Evolutionary conservation across 176 grass and related monocot species (phyloP).

Genomic region (Metroxylon sagu): DNA sequence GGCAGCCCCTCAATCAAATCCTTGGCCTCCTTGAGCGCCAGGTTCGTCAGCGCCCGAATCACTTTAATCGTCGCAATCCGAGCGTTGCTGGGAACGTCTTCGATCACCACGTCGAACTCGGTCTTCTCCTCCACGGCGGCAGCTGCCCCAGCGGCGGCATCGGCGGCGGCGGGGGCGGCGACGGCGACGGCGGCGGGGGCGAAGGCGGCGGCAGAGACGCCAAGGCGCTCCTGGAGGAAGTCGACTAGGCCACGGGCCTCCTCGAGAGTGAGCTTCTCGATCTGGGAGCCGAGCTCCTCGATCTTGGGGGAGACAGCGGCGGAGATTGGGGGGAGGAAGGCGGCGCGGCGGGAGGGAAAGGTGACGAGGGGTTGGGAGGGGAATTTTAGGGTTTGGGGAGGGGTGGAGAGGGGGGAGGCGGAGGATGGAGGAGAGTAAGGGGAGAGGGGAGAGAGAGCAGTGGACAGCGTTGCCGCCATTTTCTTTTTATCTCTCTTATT

Average conservation of each 20-base stretch:
- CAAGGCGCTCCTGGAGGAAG: conserved; percentile 12
- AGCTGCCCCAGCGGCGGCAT: not conserved
- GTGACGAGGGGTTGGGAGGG: conserved; percentile 23
- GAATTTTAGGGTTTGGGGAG: not conserved
- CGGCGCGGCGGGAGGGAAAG: not conserved
- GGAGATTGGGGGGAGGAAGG: not conserved
- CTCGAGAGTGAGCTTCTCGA: conserved; percentile 2
- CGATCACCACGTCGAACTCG: conserved; percentile 19
- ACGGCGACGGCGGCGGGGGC: not conserved
- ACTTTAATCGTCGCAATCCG: conserved; percentile 20
- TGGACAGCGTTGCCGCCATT: not conserved
- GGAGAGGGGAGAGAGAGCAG: conserved; percentile 43
- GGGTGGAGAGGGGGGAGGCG: conserved; percentile 23
- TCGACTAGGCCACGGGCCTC: conserved; percentile 13
- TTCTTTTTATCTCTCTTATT: no score
- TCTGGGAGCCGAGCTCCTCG: not conserved
- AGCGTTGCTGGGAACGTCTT: conserved; percentile 12
- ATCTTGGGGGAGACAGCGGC: conserved; percentile 1
- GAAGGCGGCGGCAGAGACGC: conserved; percentile 10
- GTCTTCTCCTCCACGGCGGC: conserved; percentile 18
- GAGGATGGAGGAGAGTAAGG: conserved; percentile 48
- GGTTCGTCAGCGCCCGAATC: conserved; percentile 14
- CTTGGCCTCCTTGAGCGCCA: conserved; percentile 21
- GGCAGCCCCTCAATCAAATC: conserved; percentile 16
- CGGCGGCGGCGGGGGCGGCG: not conserved